phyloP scores from a whole-genome alignment of 768 basidiomycete species.

The Lentinula sp. region DNA sequence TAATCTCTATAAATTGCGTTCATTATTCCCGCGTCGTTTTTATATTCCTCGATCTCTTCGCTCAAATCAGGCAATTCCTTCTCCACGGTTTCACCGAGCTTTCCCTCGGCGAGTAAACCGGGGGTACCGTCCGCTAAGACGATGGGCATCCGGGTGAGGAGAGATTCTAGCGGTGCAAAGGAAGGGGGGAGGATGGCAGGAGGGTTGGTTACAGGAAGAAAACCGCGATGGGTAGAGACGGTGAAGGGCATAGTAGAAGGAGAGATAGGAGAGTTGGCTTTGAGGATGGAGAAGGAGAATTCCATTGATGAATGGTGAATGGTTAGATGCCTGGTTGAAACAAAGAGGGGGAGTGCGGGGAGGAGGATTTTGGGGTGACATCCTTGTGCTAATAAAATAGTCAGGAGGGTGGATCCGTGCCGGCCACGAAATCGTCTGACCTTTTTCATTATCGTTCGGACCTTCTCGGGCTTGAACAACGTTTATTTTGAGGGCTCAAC shows the following conservation, averaged over 20 bases:
- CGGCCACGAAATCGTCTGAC: not conserved
- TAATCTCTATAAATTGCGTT: constrained; percentile 21
- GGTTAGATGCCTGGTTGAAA: not conserved
- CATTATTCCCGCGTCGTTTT: constrained; percentile 15
- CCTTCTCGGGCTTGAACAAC: not conserved
- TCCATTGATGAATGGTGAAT: constrained; percentile 8
- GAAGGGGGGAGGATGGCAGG: constrained; percentile 17
- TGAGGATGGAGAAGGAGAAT: constrained; percentile 9
- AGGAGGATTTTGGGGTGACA: not conserved
- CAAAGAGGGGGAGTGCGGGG: not conserved
- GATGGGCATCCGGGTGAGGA: constrained; percentile 25
- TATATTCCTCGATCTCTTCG: constrained; percentile 15
- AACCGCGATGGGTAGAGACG: constrained; percentile 18
- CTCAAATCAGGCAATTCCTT: constrained; percentile 18
- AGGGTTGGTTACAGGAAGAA: constrained; percentile 21
- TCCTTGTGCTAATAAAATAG: constrained; percentile 1
- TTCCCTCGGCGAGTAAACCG: constrained; percentile 20
- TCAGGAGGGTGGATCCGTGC: not conserved
- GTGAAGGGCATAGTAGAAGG: constrained; percentile 15
- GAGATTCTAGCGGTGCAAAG: constrained; percentile 19
- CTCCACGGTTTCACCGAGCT: constrained; percentile 21
- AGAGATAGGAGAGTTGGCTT: constrained; percentile 6
- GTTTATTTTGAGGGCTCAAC: not conserved
- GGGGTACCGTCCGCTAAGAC: constrained; percentile 19
- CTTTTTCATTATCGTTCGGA: not conserved